Evolutionary conservation across 495 filamentous ascomycete species (phyloP).

Genomic region (Hypoxylon fuscum): DNA sequence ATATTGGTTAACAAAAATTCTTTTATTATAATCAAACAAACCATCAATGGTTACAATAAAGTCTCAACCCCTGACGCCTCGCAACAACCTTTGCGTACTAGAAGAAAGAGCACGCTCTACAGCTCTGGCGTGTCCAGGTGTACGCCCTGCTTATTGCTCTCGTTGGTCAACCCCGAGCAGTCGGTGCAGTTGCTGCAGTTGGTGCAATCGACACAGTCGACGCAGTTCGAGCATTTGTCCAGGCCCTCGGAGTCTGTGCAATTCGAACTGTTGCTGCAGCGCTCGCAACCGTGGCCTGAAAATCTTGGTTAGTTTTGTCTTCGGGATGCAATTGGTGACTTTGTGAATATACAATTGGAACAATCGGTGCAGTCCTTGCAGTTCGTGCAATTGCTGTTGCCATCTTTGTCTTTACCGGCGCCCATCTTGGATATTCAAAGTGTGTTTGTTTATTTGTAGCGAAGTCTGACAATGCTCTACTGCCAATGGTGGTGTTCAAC

Average conservation of each 20-base stretch:
- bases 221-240: constrained; percentile 1
- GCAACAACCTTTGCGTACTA: too few relatives aligned
- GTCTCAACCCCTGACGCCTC: too few relatives aligned
- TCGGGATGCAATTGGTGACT: not conserved
- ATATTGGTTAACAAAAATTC: too few relatives aligned
- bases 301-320: not conserved
- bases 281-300: not conserved
- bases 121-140: constrained; percentile 2
- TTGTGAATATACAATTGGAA: not conserved
- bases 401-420: constrained; percentile 2
- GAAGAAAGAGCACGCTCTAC: not conserved
- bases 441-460: too few relatives aligned
- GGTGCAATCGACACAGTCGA: not conserved
- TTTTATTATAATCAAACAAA: too few relatives aligned
- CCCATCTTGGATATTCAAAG: not conserved
- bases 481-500: not conserved
- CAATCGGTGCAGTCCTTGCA: constrained; percentile 3
- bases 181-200: constrained; percentile 7
- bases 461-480: too few relatives aligned
- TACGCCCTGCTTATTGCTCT: constrained; percentile 2
- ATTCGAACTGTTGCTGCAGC: constrained; percentile 7
- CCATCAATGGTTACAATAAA: too few relatives aligned
- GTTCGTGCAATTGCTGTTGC: constrained; percentile 5
- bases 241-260: not conserved
- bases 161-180: constrained; percentile 3